These are phyloP conservation scores for Teunomyces kruisii DNA, from an alignment of 805 yeast genomes.

Conservation along the genomic window DNA sequence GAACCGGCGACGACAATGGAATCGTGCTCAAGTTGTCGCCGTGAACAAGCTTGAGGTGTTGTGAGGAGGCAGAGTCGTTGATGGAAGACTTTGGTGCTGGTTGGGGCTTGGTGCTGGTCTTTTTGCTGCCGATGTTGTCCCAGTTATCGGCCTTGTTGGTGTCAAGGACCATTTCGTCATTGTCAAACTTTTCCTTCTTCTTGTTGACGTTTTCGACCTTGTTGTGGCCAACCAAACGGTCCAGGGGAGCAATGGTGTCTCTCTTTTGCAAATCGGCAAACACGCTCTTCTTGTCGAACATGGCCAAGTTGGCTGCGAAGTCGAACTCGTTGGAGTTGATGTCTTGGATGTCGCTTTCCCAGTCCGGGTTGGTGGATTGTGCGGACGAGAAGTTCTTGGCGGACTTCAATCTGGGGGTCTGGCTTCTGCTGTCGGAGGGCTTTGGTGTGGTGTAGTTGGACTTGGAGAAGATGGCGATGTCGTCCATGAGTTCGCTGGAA, in stretches of 20 bases:
- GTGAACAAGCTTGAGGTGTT: constrained; percentile 19
- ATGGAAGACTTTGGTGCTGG: neutral
- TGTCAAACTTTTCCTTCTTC: constrained; percentile 54
- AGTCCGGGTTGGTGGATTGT: constrained; percentile 37
- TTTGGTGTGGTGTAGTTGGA: constrained; percentile 5
- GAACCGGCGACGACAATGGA: constrained; percentile 74
- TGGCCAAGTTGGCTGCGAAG: constrained; percentile 75
- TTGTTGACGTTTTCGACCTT: constrained; percentile 34
- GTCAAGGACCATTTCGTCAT: constrained; percentile 72
- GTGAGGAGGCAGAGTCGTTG: neutral
- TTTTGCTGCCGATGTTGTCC: constrained; percentile 43
- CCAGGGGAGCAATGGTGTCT: constrained; percentile 59
- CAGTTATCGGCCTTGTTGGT: constrained; percentile 46
- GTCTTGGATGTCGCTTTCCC: constrained; percentile 47
- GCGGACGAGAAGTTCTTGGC: constrained; percentile 6
- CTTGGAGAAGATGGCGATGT: constrained; percentile 28
- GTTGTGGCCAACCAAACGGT: constrained; percentile 76
- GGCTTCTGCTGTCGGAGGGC: constrained; percentile 3
- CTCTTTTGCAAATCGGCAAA: constrained; percentile 70
- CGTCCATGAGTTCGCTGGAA: constrained; percentile 19
- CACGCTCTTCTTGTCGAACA: constrained; percentile 78
- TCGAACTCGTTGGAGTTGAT: constrained; percentile 72
- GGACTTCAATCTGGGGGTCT: constrained; percentile 3
- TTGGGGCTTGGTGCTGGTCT: constrained; percentile 10
- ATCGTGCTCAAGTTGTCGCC: constrained; percentile 29